These are phyloP conservation scores for Mycena kentingensis DNA, from an alignment of 768 basidiomycete species.

Conservation along the genomic window DNA sequence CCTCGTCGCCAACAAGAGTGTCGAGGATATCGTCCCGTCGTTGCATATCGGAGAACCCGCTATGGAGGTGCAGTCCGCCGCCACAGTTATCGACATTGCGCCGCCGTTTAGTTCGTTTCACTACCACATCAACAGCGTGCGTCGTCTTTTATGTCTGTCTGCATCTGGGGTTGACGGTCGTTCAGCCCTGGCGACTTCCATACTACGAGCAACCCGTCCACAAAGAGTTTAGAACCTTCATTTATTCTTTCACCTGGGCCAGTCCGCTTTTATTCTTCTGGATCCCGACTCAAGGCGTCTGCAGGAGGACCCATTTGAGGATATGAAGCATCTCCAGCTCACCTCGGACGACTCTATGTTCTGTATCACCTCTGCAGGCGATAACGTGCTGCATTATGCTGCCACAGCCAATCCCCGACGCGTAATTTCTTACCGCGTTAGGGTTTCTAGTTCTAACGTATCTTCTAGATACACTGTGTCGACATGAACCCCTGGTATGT, in stretches of 20 bases:
- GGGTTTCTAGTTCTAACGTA: background rate
- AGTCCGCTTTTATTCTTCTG: conserved; percentile 7
- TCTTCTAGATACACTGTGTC: conserved; percentile 59
- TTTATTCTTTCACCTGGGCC: conserved; percentile 67
- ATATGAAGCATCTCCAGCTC: conserved; percentile 64
- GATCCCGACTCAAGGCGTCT: background rate
- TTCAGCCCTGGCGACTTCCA: conserved; percentile 65
- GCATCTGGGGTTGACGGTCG: conserved; percentile 7
- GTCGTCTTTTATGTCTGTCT: conserved; percentile 8
- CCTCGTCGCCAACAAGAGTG: conserved; percentile 35
- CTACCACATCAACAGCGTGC: conserved; percentile 55
- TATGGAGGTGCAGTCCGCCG: conserved; percentile 26
- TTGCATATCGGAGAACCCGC: conserved; percentile 45
- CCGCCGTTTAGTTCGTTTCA: conserved; percentile 64
- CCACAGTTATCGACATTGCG: conserved; percentile 48
- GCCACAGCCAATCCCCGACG: conserved; percentile 60
- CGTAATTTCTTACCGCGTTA: conserved; percentile 30
- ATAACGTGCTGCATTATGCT: conserved; percentile 81
- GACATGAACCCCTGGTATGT: conserved; percentile 51
- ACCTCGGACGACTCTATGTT: conserved; percentile 65
- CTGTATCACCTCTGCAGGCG: conserved; percentile 76
- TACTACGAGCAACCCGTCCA: conserved; percentile 72
- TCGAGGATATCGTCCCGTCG: conserved; percentile 37
- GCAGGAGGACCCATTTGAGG: conserved; percentile 74
- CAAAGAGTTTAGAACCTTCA: conserved; percentile 63